Conservation (phyloP, 108 stramenopile genomes). For the Cyclotella cryptica region DNA sequence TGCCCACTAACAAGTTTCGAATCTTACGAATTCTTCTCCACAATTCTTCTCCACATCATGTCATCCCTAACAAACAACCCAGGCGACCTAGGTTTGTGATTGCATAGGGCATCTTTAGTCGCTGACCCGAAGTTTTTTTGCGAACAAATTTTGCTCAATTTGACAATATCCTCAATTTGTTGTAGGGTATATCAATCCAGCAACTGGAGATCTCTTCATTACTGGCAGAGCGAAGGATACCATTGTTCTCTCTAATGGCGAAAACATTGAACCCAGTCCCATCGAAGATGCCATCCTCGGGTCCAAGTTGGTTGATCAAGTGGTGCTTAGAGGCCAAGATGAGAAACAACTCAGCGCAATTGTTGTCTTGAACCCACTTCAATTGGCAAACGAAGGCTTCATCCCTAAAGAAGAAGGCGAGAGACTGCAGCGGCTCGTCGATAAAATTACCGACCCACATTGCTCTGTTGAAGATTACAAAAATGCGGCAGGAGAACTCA, state of each 20-base stretch:
- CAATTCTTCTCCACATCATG: no score
- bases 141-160: no score
- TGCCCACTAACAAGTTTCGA: no score
- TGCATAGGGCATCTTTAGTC: no score
- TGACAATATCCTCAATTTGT: no score
- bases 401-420: constrained; percentile 19
- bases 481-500: constrained; percentile 38
- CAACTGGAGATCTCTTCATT: constrained; percentile 88
- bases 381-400: constrained; percentile 34
- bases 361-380: constrained; percentile 46
- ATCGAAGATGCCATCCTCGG: constrained; percentile 88
- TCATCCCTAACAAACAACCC: neutral
- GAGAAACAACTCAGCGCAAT: constrained; percentile 57
- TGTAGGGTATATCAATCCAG: constrained; percentile 82
- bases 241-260: constrained; percentile 92
- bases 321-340: constrained; percentile 62
- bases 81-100: neutral
- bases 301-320: constrained; percentile 49
- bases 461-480: constrained; percentile 28
- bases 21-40: no score
- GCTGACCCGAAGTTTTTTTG: no score
- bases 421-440: constrained; percentile 8
- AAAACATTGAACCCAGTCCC: constrained; percentile 84
- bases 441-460: constrained; percentile 21
- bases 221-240: constrained; percentile 94